A percentile compares a stretch with the other conserved stretches of the same genome.
These are phyloP conservation scores for Epicoccum sorghinum DNA, from an alignment of 2,329 filamentous ascomycete species.

Conservation along the genomic window DNA sequence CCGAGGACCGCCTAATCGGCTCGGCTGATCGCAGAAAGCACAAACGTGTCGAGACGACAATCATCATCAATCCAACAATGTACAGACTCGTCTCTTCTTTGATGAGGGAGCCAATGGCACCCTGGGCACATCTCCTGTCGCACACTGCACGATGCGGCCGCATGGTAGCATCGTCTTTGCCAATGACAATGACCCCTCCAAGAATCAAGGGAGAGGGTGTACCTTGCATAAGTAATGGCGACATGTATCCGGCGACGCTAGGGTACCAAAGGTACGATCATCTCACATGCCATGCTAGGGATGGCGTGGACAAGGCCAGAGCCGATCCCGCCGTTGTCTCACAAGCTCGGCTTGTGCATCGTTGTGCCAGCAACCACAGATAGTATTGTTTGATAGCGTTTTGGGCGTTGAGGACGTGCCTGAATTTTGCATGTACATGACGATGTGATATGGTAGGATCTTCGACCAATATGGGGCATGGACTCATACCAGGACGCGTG, in stretches of 20 bases:
- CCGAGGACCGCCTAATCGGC: slow-evolving; percentile 18
- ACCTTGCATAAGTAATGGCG: slow-evolving; percentile 31
- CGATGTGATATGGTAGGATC: slow-evolving; percentile 12
- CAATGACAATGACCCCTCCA: slow-evolving; percentile 1
- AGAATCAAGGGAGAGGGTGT: slow-evolving; percentile 22
- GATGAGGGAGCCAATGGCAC: slow-evolving; percentile 6
- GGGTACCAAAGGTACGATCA: slow-evolving; percentile 21
- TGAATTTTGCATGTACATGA: slow-evolving; percentile 6
- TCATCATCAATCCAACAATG: no score
- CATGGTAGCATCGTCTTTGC: slow-evolving; percentile 9
- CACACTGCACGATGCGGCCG: slow-evolving; percentile 9
- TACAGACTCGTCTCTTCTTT: not conserved
- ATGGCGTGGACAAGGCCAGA: slow-evolving; percentile 13
- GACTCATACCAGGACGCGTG: slow-evolving; percentile 9
- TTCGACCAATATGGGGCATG: slow-evolving; percentile 4
- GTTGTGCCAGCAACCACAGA: slow-evolving; percentile 19
- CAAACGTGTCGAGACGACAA: slow-evolving; percentile 4
- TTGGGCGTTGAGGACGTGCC: not conserved
- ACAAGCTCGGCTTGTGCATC: slow-evolving; percentile 8
- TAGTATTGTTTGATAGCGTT: slow-evolving; percentile 13
- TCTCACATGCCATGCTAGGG: slow-evolving; percentile 28
- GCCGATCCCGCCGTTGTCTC: slow-evolving; percentile 18
- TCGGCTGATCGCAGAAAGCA: slow-evolving; percentile 15
- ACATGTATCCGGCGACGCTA: slow-evolving; percentile 21
- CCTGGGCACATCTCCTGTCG: slow-evolving; percentile 9